phyloP scores from a whole-genome alignment of 176 grass and related monocot species.

The Bolboschoenus planiculmis region DNA sequence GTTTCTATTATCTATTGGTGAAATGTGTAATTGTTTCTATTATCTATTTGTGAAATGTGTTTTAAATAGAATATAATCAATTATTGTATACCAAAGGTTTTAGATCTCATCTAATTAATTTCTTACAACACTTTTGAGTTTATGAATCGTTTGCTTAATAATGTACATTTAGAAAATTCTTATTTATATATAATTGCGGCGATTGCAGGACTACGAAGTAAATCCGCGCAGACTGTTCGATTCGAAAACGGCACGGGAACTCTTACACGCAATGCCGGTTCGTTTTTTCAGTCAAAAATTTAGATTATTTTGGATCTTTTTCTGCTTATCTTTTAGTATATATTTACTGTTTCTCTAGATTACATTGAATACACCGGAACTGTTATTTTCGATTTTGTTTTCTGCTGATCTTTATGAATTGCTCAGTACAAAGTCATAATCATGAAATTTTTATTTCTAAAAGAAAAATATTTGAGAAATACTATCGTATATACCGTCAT shows the following conservation, averaged over 20 bases:
- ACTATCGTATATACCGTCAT: too few relatives aligned
- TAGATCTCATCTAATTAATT: neutral
- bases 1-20: neutral
- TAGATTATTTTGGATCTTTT: neutral
- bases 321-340: neutral
- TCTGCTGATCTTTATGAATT: neutral
- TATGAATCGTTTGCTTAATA: neutral
- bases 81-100: neutral
- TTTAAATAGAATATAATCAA: neutral
- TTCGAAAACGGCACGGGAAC: constrained; percentile 17
- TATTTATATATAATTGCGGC: neutral
- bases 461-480: too few relatives aligned
- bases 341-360: too few relatives aligned
- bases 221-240: constrained; percentile 39
- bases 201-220: constrained; percentile 36
- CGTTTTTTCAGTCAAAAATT: neutral
- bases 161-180: neutral
- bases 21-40: neutral
- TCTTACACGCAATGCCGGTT: constrained; percentile 45
- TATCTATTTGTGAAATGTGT: neutral
- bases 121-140: neutral
- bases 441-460: neutral
- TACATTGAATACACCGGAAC: too few relatives aligned
- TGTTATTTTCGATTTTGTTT: too few relatives aligned
- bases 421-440: neutral